Conservation (phyloP, 192 early-diverging fungal species). For the Coemansia sp. region DNA sequence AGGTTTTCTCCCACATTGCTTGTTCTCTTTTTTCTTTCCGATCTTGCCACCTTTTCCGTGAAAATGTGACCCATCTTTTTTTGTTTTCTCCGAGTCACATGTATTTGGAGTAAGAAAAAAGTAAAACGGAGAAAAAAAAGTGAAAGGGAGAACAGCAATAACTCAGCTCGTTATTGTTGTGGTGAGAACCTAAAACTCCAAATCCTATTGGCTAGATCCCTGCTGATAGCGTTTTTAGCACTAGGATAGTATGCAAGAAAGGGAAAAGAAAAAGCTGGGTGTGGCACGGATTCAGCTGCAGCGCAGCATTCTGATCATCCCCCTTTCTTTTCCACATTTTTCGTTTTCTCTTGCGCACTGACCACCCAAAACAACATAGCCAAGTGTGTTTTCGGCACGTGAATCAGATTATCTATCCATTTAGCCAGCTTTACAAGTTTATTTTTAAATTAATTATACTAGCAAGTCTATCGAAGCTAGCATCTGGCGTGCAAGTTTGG, state of each 20-base stretch:
- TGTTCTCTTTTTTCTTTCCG: neutral
- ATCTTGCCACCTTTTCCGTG: no score
- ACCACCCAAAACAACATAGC: neutral
- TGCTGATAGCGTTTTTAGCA: neutral
- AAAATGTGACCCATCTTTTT: no score
- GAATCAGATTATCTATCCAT: no score
- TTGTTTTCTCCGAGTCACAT: no score
- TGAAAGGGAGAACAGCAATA: no score
- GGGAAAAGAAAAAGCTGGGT: neutral
- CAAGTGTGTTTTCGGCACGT: no score
- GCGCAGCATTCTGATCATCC: no score
- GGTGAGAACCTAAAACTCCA: neutral
- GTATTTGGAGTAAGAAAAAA: no score
- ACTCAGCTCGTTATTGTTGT: neutral
- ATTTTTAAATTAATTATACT: neutral
- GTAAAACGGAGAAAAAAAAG: no score
- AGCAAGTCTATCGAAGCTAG: neutral
- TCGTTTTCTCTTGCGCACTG: neutral
- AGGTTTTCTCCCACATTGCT: neutral
- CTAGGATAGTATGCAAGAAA: neutral
- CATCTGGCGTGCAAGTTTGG: neutral
- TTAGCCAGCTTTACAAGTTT: no score
- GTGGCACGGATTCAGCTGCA: no score
- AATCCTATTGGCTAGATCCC: constrained; percentile 5
- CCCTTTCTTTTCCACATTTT: neutral